phyloP scores from a whole-genome alignment of 192 early-diverging fungal genomes.

The Phlyctochytrium arcticum region DNA sequence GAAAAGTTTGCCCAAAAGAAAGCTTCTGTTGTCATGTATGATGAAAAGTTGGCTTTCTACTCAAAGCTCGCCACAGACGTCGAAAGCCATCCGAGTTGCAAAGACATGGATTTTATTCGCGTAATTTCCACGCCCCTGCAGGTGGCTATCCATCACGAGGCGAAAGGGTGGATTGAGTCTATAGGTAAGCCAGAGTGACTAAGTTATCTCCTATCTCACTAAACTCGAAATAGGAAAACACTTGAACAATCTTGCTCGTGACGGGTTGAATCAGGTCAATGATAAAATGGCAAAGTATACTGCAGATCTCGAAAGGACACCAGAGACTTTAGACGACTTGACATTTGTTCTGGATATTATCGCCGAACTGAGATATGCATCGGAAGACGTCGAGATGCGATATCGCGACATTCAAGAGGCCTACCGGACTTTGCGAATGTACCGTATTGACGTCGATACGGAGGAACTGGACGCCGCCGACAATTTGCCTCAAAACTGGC shows the following conservation, averaged over 20 bases:
- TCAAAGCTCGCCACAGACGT: conserved; percentile 57
- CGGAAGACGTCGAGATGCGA: conserved; percentile 53
- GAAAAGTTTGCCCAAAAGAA: conserved; percentile 67
- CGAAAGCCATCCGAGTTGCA: conserved; percentile 37
- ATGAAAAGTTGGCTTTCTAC: conserved; percentile 59
- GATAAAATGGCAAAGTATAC: conserved; percentile 41
- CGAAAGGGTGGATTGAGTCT: conserved; percentile 50
- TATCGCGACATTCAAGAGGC: conserved; percentile 55
- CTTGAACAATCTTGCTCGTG: conserved; percentile 44
- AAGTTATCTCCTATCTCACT: neutral
- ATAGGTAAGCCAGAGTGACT: conserved; percentile 35
- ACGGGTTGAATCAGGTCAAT: conserved; percentile 36
- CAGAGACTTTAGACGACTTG: conserved; percentile 53
- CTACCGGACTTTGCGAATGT: conserved; percentile 54
- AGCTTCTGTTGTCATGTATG: conserved; percentile 50
- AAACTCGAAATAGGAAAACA: conserved; percentile 42
- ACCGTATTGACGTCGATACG: conserved; percentile 41
- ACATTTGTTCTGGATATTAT: conserved; percentile 61
- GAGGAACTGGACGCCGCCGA: conserved; percentile 38
- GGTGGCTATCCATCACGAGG: conserved; percentile 51
- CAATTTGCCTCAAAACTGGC: conserved; percentile 45
- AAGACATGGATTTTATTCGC: conserved; percentile 58
- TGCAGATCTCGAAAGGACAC: conserved; percentile 43
- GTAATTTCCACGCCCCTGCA: conserved; percentile 49
- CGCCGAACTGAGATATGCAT: conserved; percentile 47